A percentile compares a stretch with the other conserved stretches of the same genome.
phyloP scores from a whole-genome alignment of 805 yeast species.

The Nakazawaea wickerhamii region DNA sequence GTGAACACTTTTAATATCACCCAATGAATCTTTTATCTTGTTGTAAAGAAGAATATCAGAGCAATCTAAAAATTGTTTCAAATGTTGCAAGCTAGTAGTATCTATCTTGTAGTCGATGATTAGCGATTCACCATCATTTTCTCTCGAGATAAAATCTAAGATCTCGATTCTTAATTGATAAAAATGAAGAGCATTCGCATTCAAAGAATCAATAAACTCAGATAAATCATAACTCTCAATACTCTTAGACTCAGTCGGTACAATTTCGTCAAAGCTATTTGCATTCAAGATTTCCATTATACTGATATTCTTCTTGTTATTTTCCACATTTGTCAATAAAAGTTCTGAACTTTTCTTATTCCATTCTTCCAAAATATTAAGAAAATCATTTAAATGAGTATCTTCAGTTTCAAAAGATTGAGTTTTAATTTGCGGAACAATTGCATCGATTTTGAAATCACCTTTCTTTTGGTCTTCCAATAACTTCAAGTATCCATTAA shows the following conservation, averaged over 20 bases:
- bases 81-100: slow-evolving; percentile 16
- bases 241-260: slow-evolving; percentile 12
- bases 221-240: slow-evolving; percentile 19
- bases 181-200: slow-evolving; percentile 20
- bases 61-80: slow-evolving; percentile 23
- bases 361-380: slow-evolving; percentile 27
- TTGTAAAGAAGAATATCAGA: slow-evolving; percentile 21
- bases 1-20: slow-evolving; percentile 12
- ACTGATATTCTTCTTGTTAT: slow-evolving; percentile 14
- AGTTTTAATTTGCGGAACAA: not conserved
- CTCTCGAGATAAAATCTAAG: slow-evolving; percentile 20
- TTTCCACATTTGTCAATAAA: slow-evolving; percentile 10
- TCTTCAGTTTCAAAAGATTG: not conserved
- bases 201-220: slow-evolving; percentile 17
- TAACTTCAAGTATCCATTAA: slow-evolving; percentile 6
- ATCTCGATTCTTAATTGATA: slow-evolving; percentile 23
- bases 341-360: slow-evolving; percentile 16
- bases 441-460: not conserved
- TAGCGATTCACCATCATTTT: slow-evolving; percentile 17
- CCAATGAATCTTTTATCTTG: slow-evolving; percentile 10
- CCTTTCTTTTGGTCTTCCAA: not conserved
- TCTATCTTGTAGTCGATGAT: slow-evolving; percentile 21
- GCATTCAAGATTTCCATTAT: slow-evolving; percentile 28
- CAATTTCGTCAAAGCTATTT: slow-evolving; percentile 14
- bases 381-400: slow-evolving; percentile 20